Base-by-base conservation (phyloP, 129 eudicot genomes). In the Flaveria trinervia region DNA sequence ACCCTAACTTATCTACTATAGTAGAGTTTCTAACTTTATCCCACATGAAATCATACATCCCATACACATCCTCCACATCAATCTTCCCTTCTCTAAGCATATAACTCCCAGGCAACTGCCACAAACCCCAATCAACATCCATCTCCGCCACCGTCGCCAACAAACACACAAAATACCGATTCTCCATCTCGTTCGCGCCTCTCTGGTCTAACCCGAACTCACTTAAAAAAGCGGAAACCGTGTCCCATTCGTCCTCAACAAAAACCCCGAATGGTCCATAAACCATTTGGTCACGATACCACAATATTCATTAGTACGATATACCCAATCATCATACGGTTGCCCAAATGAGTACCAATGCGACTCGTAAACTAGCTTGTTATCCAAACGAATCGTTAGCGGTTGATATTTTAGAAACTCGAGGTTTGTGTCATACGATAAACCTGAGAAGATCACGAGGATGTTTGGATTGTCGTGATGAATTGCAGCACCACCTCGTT, bases 81-180 rank as follows among this genome's bases (percentile, higher is more conserved):
- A 76, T 78, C 3, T 46, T 28, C 17, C 90, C 92, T 68, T 88
- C 80, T 59, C 92, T 82, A 66, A 88, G 75, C 83, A 86, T 86
- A 67, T 73, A 91, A 73, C 97, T 91, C 18, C 97, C 95, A 11
- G 84, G 90, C 28, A 88, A 82, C 45, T 84, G 83, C 97, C 97
- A 91, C 25, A 88, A 75, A 18, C 86, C 95, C 97, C 97, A 91
- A 77, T 91, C 97, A 26, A 86, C 26, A 49, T 91, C 97, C 2
- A 41, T 49, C 76, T 88, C 90, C 0, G 94, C 95, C 39, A 87
- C 65, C 1, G 72, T 55, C 18, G 77, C 87, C 83, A 91, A 56
- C 73, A 85, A 62, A 25, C 97, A 91, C 26, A 77, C 73, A 7
- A 88, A 88, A 71, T 81, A 89, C 71, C 87, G 79, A 62, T 91